These are phyloP conservation scores for Sporisorium graminicola DNA, from an alignment of 1,284 basidiomycete genomes.

Conservation along the genomic window DNA sequence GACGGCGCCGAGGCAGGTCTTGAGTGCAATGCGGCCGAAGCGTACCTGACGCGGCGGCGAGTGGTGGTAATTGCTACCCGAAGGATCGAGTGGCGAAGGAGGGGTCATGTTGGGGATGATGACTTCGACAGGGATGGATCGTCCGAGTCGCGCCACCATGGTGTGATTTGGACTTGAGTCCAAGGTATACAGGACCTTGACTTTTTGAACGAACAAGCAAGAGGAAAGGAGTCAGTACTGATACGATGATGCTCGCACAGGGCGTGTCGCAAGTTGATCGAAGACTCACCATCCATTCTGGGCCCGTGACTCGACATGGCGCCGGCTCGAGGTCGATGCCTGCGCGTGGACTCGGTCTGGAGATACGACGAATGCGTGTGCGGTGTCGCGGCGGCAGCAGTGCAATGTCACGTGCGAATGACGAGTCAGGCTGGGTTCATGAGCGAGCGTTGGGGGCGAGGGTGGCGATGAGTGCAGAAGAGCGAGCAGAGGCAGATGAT, in stretches of 20 bases:
- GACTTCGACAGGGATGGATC: constrained; percentile 53
- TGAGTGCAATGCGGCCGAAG: constrained; percentile 64
- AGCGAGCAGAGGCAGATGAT: not conserved
- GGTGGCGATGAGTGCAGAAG: not conserved
- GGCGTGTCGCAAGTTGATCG: not conserved
- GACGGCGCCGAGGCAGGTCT: constrained; percentile 65
- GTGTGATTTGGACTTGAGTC: constrained; percentile 63
- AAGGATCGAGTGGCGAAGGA: constrained; percentile 26
- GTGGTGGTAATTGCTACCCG: constrained; percentile 28
- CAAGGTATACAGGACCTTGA: constrained; percentile 68
- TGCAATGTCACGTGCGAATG: constrained; percentile 12
- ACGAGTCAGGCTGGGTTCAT: constrained; percentile 5
- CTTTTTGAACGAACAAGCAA: constrained; percentile 28
- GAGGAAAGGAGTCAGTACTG: constrained; percentile 5
- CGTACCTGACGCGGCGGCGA: constrained; percentile 28
- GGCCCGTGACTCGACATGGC: constrained; percentile 57
- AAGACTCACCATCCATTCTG: constrained; percentile 42
- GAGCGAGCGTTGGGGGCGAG: not conserved
- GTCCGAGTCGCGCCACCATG: constrained; percentile 61
- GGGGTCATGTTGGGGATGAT: constrained; percentile 51
- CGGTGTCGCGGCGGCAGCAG: not conserved
- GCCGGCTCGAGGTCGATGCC: constrained; percentile 1
- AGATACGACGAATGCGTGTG: constrained; percentile 6
- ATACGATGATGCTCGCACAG: not conserved
- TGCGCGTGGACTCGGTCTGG: not conserved